A percentile compares a stretch with the other conserved stretches of the same genome.
These are phyloP conservation scores for Hysterangium stoloniferum DNA, from an alignment of 768 basidiomycete genomes.

Conservation along the genomic window DNA sequence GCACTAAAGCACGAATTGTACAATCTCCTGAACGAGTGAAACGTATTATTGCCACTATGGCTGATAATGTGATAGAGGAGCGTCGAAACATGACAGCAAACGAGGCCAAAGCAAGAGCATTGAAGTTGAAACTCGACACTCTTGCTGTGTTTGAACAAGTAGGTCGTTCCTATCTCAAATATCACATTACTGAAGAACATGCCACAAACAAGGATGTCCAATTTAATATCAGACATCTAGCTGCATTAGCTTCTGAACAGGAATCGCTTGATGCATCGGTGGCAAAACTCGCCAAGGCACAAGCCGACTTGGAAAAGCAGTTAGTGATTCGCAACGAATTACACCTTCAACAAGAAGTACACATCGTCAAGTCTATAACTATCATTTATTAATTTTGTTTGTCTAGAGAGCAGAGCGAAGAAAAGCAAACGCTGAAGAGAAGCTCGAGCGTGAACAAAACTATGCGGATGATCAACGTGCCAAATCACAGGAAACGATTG, in stretches of 20 bases:
- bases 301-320: constrained; percentile 63
- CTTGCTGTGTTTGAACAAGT: constrained; percentile 74
- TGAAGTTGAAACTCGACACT: constrained; percentile 65
- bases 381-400: neutral
- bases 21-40: constrained; percentile 89
- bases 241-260: constrained; percentile 62
- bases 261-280: constrained; percentile 53
- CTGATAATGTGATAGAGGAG: constrained; percentile 56
- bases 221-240: constrained; percentile 66
- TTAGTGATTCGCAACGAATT: constrained; percentile 69
- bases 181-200: constrained; percentile 9
- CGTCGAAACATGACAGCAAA: constrained; percentile 55
- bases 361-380: constrained; percentile 13
- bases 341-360: constrained; percentile 58
- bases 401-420: constrained; percentile 74
- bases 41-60: constrained; percentile 74
- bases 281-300: constrained; percentile 61
- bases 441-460: constrained; percentile 69
- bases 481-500: constrained; percentile 66
- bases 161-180: constrained; percentile 6
- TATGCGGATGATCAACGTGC: constrained; percentile 75
- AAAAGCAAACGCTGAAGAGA: constrained; percentile 72
- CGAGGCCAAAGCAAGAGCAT: constrained; percentile 70
- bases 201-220: constrained; percentile 52
- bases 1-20: constrained; percentile 70